phyloP scores from a whole-genome alignment of 352 stramenopile species.

The Elongisporangium senticosum region DNA sequence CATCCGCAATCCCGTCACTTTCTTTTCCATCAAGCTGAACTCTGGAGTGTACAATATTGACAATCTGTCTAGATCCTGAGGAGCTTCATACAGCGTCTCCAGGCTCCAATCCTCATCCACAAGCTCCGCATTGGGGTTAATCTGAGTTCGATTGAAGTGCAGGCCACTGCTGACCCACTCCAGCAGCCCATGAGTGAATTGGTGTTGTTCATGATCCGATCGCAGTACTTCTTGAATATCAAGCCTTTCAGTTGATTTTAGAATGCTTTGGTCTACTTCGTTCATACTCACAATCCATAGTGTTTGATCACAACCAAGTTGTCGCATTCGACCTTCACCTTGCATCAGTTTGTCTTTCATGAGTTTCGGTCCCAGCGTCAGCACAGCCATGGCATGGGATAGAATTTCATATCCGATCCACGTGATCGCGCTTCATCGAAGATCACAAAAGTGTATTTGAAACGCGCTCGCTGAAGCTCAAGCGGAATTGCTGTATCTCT shows the following conservation, averaged over 20 bases:
- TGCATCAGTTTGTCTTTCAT: slow-evolving; percentile 93
- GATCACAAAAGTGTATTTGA: too few species aligned
- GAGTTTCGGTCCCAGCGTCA: slow-evolving; percentile 84
- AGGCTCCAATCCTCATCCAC: slow-evolving; percentile 48
- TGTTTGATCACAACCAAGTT: slow-evolving; percentile 63
- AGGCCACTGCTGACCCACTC: slow-evolving; percentile 81
- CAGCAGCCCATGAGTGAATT: slow-evolving; percentile 45
- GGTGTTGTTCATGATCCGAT: slow-evolving; percentile 81
- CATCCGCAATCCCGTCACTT: slow-evolving; percentile 2
- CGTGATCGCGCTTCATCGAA: slow-evolving; percentile 88
- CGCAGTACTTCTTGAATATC: slow-evolving; percentile 11
- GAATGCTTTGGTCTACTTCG: slow-evolving; percentile 58
- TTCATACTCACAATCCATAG: slow-evolving; percentile 64
- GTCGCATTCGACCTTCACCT: slow-evolving; percentile 78
- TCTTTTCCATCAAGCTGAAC: background rate
- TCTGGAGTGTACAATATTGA: slow-evolving; percentile 25
- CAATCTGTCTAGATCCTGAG: slow-evolving; percentile 22
- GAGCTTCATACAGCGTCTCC: slow-evolving; percentile 24
- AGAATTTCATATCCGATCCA: slow-evolving; percentile 86
- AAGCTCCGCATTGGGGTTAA: slow-evolving; percentile 17
- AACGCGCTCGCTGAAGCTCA: too few species aligned
- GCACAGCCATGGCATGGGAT: slow-evolving; percentile 50
- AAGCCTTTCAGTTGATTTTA: slow-evolving; percentile 9
- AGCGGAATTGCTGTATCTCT: too few species aligned
- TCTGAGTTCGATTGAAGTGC: slow-evolving; percentile 43